Evolutionary conservation across 2,329 filamentous ascomycete species (phyloP), one percentile per base, ranked within the genome.

Genomic region (Fusarium lateritium): DNA sequence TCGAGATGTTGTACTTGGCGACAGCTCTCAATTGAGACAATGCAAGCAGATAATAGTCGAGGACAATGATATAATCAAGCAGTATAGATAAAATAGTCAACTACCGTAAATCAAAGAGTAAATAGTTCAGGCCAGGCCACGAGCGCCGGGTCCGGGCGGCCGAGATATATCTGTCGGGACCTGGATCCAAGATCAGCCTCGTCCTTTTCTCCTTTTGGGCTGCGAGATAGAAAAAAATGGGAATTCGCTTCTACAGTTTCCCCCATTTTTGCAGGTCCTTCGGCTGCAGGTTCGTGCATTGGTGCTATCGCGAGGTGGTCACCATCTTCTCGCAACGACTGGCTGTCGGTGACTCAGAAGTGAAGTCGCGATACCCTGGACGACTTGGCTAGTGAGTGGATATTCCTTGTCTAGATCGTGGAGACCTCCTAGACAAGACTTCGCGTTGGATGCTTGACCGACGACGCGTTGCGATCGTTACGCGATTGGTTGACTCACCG

Each of bases 121-220:
- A 60, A 44, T 54, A 50, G 40, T 56, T 50, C 33, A 40, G 45
- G 56, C 56, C 55, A 55, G 53, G 38, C 42, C 63, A 61, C 59
- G 63, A 67, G 62, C 51, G 53, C 51, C 63, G 49, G 68, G 70
- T 52, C 58, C 56, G 55, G 67, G 69, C 40, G 54, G 59, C 34
- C 56, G 70, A 74, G 73, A 75, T 75, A 75, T 75, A 75, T 75
- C 73, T 62, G 57, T 69, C 60, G 56, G 49, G 50, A 31, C 43
- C 33, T n/a, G 34, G 19, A 31, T 33, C 22, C 7, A 21, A 53
- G 62, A 70, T 70, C 67, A 70, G 62, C 67, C 58, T 70, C 67
- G 42, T 46, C 44, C 62, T 33, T 53, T 70, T 64, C 40, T 52
- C 28, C 28, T 46, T 62, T 40, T 26, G 40, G 22, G 39, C n/a